These are phyloP conservation scores for Pyrenochaeta sp. DNA, from an alignment of 2,329 filamentous ascomycete species.

Conservation along the genomic window DNA sequence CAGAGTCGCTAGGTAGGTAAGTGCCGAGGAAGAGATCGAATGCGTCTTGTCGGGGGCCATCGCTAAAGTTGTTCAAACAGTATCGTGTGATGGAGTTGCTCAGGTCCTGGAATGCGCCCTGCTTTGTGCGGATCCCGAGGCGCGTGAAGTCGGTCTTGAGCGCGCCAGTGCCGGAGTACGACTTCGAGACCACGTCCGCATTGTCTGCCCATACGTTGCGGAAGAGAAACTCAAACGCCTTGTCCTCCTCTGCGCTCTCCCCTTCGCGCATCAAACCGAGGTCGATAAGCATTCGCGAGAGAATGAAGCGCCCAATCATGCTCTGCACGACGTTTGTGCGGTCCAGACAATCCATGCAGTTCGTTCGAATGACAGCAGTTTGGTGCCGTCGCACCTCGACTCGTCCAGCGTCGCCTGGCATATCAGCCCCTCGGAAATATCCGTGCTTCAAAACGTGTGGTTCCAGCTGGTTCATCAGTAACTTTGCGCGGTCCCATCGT, in stretches of 20 bases:
- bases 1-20: conserved; percentile 78
- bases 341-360: conserved; percentile 99
- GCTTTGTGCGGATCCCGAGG: conserved; percentile 86
- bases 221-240: conserved; percentile 87
- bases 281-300: conserved; percentile 89
- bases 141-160: conserved; percentile 98
- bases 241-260: conserved; percentile 80
- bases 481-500: conserved; percentile 88
- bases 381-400: conserved; percentile 84
- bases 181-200: conserved; percentile 89
- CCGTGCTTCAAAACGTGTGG: conserved; percentile 79
- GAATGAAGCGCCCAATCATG: conserved; percentile 89
- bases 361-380: conserved; percentile 91
- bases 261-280: conserved; percentile 79
- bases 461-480: conserved; percentile 82
- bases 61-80: conserved; percentile 90
- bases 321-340: conserved; percentile 98
- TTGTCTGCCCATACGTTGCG: conserved; percentile 99
- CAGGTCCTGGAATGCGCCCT: conserved; percentile 84
- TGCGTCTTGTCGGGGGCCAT: conserved; percentile 92
- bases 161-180: conserved; percentile 94
- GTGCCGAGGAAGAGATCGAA: conserved; percentile 93
- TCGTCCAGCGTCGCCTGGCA: conserved; percentile 75
- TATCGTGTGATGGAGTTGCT: conserved; percentile 91
- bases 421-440: conserved; percentile 93